Base-by-base conservation (phyloP, 495 filamentous ascomycete species). In the Hypoxylon subgilvum region DNA sequence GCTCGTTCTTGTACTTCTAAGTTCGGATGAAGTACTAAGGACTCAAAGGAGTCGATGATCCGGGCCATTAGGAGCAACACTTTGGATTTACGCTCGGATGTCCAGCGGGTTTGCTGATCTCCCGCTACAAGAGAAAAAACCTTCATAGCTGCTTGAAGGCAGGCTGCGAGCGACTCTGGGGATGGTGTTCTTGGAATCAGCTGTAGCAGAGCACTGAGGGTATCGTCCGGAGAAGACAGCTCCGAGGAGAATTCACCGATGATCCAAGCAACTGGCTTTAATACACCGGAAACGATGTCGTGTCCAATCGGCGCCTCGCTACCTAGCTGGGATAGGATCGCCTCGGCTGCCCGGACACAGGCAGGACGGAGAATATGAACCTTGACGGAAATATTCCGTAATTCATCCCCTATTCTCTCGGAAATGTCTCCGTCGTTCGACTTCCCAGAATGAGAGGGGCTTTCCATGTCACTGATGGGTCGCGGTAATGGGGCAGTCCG, bases 1-100 rank as follows among this genome's bases (percentile, higher is more conserved):
- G 91, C 86, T 41, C 95, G 84, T 72, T 97, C 94, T 70, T 98
- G 94, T n/a, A 97, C 91, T 65, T 97, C 94, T 7, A 98, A 76
- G 61, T 85, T 88, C 0, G 95, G 91, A 67, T 96, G 91, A 3
- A 83, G 80, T 0, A 86, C 79, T 19, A 97, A 72, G 0, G 84
- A 79, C 44, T 96, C 92, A 2, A 96, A 76, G 36, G 91, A 88
- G 59, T 90, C 79, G 17, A 94, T 79, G n/a, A 96, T 81, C 19
- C 90, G 83, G 17, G 87, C 86, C 70, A 95, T 82, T 1, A 95
- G 78, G 16, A 98, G 78, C 12, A 85, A 83, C 5, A 87, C 81
- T 55, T 85, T 84, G 8, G 87, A 84, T 68, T 87, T 88, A 30
- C 85, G 80, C 52, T 83, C 77, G 2, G 79, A 60, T n/a, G 79